Evolutionary conservation across 192 early-diverging fungal species (phyloP).

Genomic region (Dimargaris verticillata): DNA sequence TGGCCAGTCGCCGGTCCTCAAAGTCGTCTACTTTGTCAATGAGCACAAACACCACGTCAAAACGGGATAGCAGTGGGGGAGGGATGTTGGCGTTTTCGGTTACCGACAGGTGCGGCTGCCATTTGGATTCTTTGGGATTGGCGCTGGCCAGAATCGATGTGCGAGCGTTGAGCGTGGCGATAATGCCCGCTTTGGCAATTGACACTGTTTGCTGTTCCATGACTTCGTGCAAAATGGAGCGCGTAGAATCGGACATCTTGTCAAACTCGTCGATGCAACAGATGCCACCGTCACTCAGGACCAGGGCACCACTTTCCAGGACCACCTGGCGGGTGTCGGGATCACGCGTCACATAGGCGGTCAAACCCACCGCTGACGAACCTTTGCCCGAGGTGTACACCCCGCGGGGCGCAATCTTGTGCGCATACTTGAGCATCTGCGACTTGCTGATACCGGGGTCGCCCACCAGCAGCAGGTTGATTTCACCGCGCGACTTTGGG

Average conservation of each 20-base stretch:
- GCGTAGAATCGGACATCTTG: conserved; percentile 90
- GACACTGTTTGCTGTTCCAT: conserved; percentile 99
- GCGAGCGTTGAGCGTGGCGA: conserved; percentile 91
- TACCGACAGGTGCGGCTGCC: conserved; percentile 62
- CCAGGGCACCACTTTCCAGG: conserved; percentile 89
- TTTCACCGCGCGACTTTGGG: conserved; percentile 65
- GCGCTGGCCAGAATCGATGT: conserved; percentile 88
- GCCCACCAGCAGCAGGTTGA: conserved; percentile 87
- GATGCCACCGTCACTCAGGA: conserved; percentile 86
- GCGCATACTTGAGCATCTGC: conserved; percentile 80
- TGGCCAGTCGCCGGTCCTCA: conserved; percentile 71
- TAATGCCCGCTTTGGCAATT: conserved; percentile 96
- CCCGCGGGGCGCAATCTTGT: conserved; percentile 84
- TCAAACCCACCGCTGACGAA: conserved; percentile 87
- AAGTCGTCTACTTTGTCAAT: conserved; percentile 78
- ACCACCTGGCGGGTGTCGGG: conserved; percentile 92
- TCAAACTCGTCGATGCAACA: conserved; percentile 99
- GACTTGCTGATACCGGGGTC: conserved; percentile 95
- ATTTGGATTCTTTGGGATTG: conserved; percentile 86
- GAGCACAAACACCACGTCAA: conserved; percentile 85
- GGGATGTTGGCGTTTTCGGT: conserved; percentile 83
- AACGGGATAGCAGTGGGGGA: conserved; percentile 85
- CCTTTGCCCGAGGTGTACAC: conserved; percentile 97
- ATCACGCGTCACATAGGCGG: conserved; percentile 86
- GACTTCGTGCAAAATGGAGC: conserved; percentile 92